phyloP scores from a whole-genome alignment of 108 stramenopile species.

The Tribonema minus region DNA sequence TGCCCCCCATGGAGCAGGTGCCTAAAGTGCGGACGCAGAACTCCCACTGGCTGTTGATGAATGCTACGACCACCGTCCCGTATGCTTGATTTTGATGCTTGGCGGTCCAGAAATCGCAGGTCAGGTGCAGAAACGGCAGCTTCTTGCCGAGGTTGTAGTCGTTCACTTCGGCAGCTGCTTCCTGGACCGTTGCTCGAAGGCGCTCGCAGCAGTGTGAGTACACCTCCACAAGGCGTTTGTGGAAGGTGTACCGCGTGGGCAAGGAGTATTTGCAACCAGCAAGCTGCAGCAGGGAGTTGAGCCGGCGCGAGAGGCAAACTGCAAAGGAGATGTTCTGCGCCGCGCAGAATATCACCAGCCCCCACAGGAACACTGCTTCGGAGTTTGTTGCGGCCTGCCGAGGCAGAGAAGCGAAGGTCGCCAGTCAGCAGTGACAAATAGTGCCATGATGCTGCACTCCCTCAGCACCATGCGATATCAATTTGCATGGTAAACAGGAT shows the following conservation, averaged over 20 bases:
- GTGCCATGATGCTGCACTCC: too few relatives aligned
- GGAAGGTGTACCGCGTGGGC: neutral
- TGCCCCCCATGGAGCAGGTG: too few relatives aligned
- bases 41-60: neutral
- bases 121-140: neutral
- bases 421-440: too few relatives aligned
- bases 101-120: neutral
- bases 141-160: neutral
- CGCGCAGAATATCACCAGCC: neutral
- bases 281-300: neutral
- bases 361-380: neutral
- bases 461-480: too few relatives aligned
- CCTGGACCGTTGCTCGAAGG: neutral
- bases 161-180: neutral
- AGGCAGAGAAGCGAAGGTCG: too few relatives aligned
- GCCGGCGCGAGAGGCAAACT: neutral
- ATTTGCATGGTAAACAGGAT: too few relatives aligned
- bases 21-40: neutral
- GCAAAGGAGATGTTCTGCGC: neutral
- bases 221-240: neutral
- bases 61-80: neutral
- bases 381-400: too few relatives aligned
- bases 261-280: neutral
- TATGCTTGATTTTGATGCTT: neutral
- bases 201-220: neutral